Conservation (phyloP, 148 eudicot species). For the Camellia granthamiana region DNA sequence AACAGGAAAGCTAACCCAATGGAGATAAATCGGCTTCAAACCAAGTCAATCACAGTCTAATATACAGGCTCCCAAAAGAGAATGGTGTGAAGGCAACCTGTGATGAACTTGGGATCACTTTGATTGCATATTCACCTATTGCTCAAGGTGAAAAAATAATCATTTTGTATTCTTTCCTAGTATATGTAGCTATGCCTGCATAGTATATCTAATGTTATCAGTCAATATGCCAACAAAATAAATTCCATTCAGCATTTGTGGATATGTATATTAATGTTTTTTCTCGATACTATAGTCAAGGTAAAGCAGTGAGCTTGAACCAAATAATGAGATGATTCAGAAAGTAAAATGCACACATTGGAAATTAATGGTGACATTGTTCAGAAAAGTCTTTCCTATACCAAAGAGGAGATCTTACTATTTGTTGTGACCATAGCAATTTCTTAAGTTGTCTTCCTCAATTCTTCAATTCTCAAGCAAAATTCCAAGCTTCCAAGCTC, state of each 20-base stretch:
- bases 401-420: neutral
- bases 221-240: neutral
- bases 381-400: neutral
- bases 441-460: too few species aligned
- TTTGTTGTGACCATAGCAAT: neutral
- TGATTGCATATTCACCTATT: constrained; percentile 93
- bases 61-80: constrained; percentile 81
- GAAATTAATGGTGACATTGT: neutral
- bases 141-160: constrained; percentile 65
- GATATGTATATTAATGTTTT: neutral
- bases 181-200: neutral
- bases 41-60: constrained; percentile 98
- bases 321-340: neutral
- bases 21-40: constrained; percentile 51
- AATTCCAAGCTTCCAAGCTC: too few species aligned
- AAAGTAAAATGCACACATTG: neutral
- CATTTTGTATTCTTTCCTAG: neutral
- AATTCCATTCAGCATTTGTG: neutral
- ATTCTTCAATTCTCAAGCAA: too few species aligned
- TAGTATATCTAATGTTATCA: neutral
- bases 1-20: too few species aligned
- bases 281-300: neutral
- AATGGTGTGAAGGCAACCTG: constrained; percentile 96
- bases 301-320: neutral
- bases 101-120: constrained; percentile 90